Evolutionary conservation across 129 eudicot genomes (phyloP).

Genomic region (Rutidosis leptorrhynchoides): DNA sequence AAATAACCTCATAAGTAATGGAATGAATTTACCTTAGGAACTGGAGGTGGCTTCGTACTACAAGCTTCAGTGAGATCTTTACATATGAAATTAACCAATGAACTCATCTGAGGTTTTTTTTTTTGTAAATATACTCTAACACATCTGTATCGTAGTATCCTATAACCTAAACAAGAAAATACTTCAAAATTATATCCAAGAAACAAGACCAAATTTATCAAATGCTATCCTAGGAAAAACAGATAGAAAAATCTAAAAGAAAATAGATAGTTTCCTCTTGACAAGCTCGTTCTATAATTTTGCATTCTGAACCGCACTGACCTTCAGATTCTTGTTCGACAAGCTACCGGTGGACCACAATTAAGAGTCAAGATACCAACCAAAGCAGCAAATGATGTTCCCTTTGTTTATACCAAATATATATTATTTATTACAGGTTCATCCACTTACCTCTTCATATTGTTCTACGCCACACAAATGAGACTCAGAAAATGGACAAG

Average conservation of each 20-base stretch:
- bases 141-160: slow-evolving; percentile 91
- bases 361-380: slow-evolving; percentile 18
- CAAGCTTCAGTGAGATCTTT: slow-evolving; percentile 76
- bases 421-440: not conserved
- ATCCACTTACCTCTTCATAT: slow-evolving; percentile 18
- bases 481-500: not conserved
- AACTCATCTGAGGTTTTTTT: slow-evolving; percentile 56
- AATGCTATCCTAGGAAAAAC: slow-evolving; percentile 5
- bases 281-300: slow-evolving; percentile 94
- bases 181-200: slow-evolving; percentile 82
- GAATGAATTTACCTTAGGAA: slow-evolving; percentile 67
- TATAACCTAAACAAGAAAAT: slow-evolving; percentile 50
- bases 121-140: slow-evolving; percentile 74
- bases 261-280: slow-evolving; percentile 78
- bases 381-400: slow-evolving; percentile 13
- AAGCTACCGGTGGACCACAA: slow-evolving; percentile 50
- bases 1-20: not conserved
- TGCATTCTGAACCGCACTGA: slow-evolving; percentile 91
- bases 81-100: slow-evolving; percentile 60
- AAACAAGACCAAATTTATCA: slow-evolving; percentile 15
- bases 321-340: slow-evolving; percentile 97
- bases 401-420: slow-evolving; percentile 15
- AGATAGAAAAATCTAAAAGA: no score
- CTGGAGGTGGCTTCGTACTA: slow-evolving; percentile 79
- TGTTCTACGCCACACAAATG: not conserved